A percentile compares a stretch with the other conserved stretches of the same genome.
phyloP scores from a whole-genome alignment of 768 basidiomycete species.

The Rubroboletus satanas region DNA sequence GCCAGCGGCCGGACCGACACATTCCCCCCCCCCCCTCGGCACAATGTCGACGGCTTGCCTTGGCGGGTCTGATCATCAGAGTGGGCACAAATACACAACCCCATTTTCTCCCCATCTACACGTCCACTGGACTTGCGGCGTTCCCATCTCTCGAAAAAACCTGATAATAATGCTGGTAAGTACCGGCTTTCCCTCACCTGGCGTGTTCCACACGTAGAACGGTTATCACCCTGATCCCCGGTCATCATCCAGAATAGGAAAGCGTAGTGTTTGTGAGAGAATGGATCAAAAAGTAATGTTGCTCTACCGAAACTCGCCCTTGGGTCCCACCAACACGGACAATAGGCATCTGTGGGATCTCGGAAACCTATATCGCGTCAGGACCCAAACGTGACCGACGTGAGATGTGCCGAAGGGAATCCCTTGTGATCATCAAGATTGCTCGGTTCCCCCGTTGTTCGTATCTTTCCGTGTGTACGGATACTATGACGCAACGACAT shows the following conservation, averaged over 20 bases:
- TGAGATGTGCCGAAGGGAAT: neutral
- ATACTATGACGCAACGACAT: too few species aligned
- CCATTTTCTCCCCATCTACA: neutral
- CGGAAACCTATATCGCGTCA: neutral
- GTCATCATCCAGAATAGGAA: constrained; percentile 4
- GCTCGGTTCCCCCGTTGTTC: neutral
- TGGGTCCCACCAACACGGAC: neutral
- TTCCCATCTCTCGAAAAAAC: neutral
- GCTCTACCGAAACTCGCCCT: neutral
- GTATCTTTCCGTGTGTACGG: neutral
- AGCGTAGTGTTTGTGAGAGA: neutral
- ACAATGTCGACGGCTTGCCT: too few species aligned
- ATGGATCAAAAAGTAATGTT: neutral
- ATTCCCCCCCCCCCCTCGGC: neutral
- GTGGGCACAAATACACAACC: neutral
- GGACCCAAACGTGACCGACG: neutral
- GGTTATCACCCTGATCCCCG: neutral
- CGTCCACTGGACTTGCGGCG: neutral
- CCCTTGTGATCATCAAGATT: neutral
- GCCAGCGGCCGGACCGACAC: neutral
- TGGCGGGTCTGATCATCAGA: too few species aligned
- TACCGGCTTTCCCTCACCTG: neutral
- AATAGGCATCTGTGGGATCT: neutral
- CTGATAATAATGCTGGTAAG: neutral
- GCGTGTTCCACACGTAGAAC: too few species aligned